Evolutionary conservation across 305 asterid species (phyloP).

Genomic region (Fraxinus nigra): DNA sequence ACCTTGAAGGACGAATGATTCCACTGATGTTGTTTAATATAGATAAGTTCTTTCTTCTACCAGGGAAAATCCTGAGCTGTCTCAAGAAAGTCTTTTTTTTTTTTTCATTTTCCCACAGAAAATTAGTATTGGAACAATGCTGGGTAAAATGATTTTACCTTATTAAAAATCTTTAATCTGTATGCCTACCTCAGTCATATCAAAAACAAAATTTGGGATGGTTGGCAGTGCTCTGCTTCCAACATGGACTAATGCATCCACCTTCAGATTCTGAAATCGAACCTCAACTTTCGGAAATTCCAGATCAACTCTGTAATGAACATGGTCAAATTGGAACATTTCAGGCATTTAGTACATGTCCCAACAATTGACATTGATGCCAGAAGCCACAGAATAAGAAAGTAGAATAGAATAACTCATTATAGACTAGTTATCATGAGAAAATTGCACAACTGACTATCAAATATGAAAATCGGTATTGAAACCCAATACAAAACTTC

Average conservation of each 20-base stretch:
- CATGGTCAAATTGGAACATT: neutral
- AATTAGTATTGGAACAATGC: conserved; percentile 23
- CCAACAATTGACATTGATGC: neutral
- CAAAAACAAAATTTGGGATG: conserved; percentile 64
- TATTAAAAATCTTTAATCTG: neutral
- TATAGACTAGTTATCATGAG: neutral
- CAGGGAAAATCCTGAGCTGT: conserved; percentile 53
- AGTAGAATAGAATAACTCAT: neutral
- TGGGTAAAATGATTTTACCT: conserved; percentile 5
- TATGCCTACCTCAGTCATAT: conserved; percentile 62
- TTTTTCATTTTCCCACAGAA: conserved; percentile 1
- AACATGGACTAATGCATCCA: conserved; percentile 62
- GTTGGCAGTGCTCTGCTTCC: conserved; percentile 82
- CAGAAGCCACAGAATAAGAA: neutral
- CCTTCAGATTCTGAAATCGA: conserved; percentile 62
- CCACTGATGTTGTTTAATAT: conserved; percentile 62
- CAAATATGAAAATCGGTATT: neutral
- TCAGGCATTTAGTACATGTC: neutral
- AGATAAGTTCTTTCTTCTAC: conserved; percentile 49
- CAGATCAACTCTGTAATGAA: conserved; percentile 47
- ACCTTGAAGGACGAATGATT: conserved; percentile 67
- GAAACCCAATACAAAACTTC: neutral
- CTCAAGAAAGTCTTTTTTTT: conserved; percentile 51
- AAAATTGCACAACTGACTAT: neutral
- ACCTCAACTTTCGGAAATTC: conserved; percentile 71